A percentile compares a stretch with the other conserved stretches of the same genome.
phyloP scores from a whole-genome alignment of 2,329 filamentous ascomycete genomes.

The Talaromyces funiculosus region DNA sequence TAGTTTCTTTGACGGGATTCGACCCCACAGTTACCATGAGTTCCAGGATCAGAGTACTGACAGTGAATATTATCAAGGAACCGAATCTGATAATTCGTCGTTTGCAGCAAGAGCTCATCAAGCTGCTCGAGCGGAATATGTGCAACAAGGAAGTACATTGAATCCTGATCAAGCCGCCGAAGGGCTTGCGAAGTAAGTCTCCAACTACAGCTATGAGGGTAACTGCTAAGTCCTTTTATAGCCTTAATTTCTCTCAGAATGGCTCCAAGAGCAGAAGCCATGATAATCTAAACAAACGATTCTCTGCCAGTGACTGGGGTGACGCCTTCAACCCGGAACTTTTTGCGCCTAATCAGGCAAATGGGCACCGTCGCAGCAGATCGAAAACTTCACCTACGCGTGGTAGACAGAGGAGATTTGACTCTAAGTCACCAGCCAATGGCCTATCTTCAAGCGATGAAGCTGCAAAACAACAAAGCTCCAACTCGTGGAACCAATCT shows the following conservation, averaged over 20 bases:
- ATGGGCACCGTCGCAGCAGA: slow-evolving; percentile 19
- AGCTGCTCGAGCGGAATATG: not conserved
- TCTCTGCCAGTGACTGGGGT: slow-evolving; percentile 40
- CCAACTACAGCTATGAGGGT: not conserved
- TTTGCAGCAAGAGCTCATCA: slow-evolving; percentile 16
- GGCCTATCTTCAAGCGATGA: slow-evolving; percentile 18
- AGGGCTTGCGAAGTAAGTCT: slow-evolving; percentile 1
- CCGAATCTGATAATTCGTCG: slow-evolving; percentile 20
- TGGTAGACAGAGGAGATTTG: slow-evolving; percentile 17
- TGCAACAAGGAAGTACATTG: not conserved
- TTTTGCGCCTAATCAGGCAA: slow-evolving; percentile 28
- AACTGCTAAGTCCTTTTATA: not conserved
- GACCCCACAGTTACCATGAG: slow-evolving; percentile 15
- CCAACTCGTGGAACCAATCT: slow-evolving; percentile 28
- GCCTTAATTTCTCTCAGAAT: slow-evolving; percentile 8
- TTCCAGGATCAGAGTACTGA: slow-evolving; percentile 25
- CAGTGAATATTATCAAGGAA: slow-evolving; percentile 23
- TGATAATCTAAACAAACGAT: slow-evolving; percentile 32
- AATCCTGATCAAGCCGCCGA: not conserved
- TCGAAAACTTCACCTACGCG: slow-evolving; percentile 17
- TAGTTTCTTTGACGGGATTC: slow-evolving; percentile 17
- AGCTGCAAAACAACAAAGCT: slow-evolving; percentile 20
- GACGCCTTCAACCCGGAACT: slow-evolving; percentile 35
- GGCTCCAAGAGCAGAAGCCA: slow-evolving; percentile 31
- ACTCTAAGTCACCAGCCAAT: slow-evolving; percentile 15